Evolutionary conservation across 192 early-diverging fungal genomes (phyloP), one percentile per base, ranked within the genome.

Genomic region (Rhizophagus clarus): DNA sequence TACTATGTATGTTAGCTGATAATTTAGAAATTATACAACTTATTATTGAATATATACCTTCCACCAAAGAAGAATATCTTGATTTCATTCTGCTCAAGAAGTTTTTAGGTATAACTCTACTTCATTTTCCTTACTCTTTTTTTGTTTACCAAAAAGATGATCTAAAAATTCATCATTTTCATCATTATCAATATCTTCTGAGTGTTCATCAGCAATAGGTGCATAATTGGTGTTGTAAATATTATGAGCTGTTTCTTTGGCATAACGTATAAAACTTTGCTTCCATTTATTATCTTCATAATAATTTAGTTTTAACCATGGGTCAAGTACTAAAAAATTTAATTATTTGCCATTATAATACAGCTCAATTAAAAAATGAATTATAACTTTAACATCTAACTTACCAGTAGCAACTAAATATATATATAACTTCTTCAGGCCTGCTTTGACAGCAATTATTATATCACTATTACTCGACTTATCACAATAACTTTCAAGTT

Each of bases 271-370:
- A 71, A 71, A 71, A 40, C n/a, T 71, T n/a, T 42, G 20, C 26
- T 40, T 37, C 28, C 69, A 71, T n/a, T 71, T 71, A 5, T 71
- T 42, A n/a, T 71, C 69, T 45, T 45, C 11, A 71, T 71, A 71
- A 47, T 71, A 71, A 47, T 12, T 3, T 71, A 40, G 14, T 14
- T 71, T 71, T n/a, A 71, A 5, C 15, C 22, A 3, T 40, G 40
- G 42, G 24, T 71, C 40, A 71, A 71, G 69, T 28, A 71, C 69
- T 12, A 0, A 8, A 40, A 40, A 40, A 40, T 34, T 34, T 34
- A 42, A 42, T 42, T 42, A 42, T 42, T 42, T 42, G 9, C 1
- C 8, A 10, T 42, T 42, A 42, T 42, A 42, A 10, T 42, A 42
- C 40, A 42, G 7, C 9, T 3, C 34, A 42, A 7, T 42, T 42